These are phyloP conservation scores for Yamadazyma taylorii DNA, from an alignment of 1,139 yeast species.

Conservation along the genomic window DNA sequence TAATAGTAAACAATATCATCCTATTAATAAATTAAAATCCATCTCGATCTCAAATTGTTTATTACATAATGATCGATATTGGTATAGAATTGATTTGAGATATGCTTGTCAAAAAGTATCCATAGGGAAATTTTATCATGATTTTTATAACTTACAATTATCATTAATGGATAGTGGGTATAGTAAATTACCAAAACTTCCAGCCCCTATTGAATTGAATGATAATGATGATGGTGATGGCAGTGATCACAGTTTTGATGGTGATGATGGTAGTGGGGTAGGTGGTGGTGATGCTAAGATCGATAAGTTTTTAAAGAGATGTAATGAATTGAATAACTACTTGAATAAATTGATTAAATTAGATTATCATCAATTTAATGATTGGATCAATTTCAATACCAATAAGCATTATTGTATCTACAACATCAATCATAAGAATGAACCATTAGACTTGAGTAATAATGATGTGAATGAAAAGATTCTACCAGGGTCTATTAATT, in stretches of 20 bases:
- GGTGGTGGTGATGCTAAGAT: conserved; percentile 4
- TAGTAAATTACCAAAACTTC: conserved; percentile 38
- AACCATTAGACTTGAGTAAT: conserved; percentile 7
- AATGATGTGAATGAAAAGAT: conserved; percentile 25
- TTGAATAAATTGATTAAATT: conserved; percentile 24
- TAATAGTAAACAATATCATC: conserved; percentile 5
- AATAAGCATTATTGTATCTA: conserved; percentile 9
- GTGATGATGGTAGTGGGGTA: background rate
- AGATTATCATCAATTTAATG: conserved; percentile 21
- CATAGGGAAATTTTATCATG: conserved; percentile 44
- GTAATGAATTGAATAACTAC: conserved; percentile 36
- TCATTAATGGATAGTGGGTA: conserved; percentile 13
- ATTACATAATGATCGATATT: conserved; percentile 37
- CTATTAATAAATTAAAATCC: conserved; percentile 7
- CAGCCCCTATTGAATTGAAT: conserved; percentile 40
- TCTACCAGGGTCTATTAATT: conserved; percentile 25
- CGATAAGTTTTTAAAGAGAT: conserved; percentile 23
- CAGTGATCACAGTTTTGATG: conserved; percentile 3
- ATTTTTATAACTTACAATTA: conserved; percentile 44
- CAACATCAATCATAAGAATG: conserved; percentile 9
- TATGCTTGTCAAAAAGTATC: conserved; percentile 31
- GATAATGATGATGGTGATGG: conserved; percentile 7
- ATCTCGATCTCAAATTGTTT: conserved; percentile 39
- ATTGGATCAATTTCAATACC: conserved; percentile 32
- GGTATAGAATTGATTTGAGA: conserved; percentile 44